Evolutionary conservation across 352 stramenopile species (phyloP).

Genomic region (Phytophthora nicotianae): DNA sequence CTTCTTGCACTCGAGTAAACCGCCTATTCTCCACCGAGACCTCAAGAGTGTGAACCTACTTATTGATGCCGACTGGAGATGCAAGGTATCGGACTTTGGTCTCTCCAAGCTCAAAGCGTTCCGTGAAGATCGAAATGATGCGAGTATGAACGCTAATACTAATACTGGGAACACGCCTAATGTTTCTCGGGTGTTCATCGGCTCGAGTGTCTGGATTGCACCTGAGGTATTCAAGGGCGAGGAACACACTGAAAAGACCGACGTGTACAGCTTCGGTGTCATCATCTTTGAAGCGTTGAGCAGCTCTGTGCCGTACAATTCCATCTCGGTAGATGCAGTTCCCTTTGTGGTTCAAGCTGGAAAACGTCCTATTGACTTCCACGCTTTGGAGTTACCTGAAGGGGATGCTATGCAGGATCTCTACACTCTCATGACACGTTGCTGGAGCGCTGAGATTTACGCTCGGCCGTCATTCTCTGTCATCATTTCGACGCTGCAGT

Average conservation of each 20-base stretch:
- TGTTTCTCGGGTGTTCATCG: constrained; percentile 62
- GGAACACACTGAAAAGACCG: constrained; percentile 86
- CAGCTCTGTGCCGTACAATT: constrained; percentile 70
- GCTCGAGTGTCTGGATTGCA: constrained; percentile 91
- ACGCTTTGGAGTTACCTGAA: constrained; percentile 52
- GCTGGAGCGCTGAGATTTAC: constrained; percentile 75
- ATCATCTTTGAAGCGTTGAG: constrained; percentile 81
- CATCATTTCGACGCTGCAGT: constrained; percentile 80
- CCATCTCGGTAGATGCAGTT: constrained; percentile 82
- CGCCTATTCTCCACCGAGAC: constrained; percentile 90
- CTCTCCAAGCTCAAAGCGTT: constrained; percentile 87
- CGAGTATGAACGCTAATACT: constrained; percentile 6
- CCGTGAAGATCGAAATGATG: constrained; percentile 57
- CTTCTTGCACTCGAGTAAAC: constrained; percentile 90
- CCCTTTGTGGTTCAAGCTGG: constrained; percentile 80
- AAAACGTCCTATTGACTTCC: constrained; percentile 82
- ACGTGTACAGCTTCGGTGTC: constrained; percentile 90
- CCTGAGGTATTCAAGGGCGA: constrained; percentile 90
- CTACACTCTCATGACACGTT: constrained; percentile 72
- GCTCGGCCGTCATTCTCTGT: constrained; percentile 81
- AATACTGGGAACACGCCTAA: constrained; percentile 19
- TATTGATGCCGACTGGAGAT: constrained; percentile 87
- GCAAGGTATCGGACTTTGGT: constrained; percentile 92
- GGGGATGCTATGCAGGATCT: constrained; percentile 69
- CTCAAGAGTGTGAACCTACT: constrained; percentile 92